Evolutionary conservation across 805 yeast genomes (phyloP), one percentile per base, ranked within the genome.

Genomic region (Metschnikowia cerradonensis): DNA sequence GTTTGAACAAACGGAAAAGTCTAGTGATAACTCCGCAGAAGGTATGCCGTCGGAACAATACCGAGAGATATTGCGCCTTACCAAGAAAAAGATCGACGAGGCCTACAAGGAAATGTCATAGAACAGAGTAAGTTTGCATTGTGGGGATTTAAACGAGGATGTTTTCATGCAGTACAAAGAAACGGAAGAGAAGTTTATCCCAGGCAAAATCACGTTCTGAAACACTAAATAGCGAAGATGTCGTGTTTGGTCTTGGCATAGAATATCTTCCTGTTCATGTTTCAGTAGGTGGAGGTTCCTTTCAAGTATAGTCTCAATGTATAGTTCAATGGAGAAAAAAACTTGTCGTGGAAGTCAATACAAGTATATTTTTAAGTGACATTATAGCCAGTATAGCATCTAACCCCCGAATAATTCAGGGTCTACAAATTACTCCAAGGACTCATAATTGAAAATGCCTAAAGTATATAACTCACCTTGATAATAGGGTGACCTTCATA

Each of bases 61-160:
- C 37, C 49, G 48, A 22, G 59, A 57, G 37, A 50, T 57, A 40
- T 53, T 58, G 42, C 52, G 54, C 8, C 41, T 58, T 34, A 51
- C 62, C 4, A 55, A 53, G 32, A 41, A 51, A 38, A 45, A 55
- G 8, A 36, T 58, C 31, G 59, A 58, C 17, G 52, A 50, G 32
- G 49, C 55, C 1, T 56, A 54, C 45, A 30, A 38, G 11, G 47
- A 50, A 6, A 17, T 44, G 11, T 36, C 13, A 13, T 44, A 11
- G 7, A 15, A 3, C 5, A 20, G 4, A 15, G 6, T 15, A 7
- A 10, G 11, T 26, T 26, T 40, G 19, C 32, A n/a, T 39, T 39
- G 32, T 30, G 23, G n/a, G 11, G 15, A 40, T 20, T 15, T 13
- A 10, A 7, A 15, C n/a, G 19, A 39, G 17, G 19, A n/a, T 10